phyloP scores from a whole-genome alignment of 2,329 filamentous ascomycete species.

The Cephalotrichum gorgonifer region DNA sequence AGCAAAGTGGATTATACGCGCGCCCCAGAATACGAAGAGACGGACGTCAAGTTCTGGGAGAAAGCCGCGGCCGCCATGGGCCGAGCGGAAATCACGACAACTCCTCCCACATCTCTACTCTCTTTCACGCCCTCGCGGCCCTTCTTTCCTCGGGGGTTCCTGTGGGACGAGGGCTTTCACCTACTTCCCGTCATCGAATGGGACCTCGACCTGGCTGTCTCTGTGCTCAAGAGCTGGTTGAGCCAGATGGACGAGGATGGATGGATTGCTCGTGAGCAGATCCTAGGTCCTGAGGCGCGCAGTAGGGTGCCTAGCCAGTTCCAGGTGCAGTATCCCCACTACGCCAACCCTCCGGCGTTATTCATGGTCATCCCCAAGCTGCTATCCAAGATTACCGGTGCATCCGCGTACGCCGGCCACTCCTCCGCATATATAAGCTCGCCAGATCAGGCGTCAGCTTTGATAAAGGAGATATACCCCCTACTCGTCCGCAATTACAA shows the following conservation, averaged over 20 bases:
- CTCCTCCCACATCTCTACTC: slow-evolving; percentile 81
- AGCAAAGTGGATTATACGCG: slow-evolving; percentile 84
- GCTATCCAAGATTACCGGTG: slow-evolving; percentile 64
- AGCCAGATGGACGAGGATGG: slow-evolving; percentile 95
- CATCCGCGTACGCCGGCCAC: slow-evolving; percentile 58
- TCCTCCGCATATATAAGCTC: slow-evolving; percentile 38
- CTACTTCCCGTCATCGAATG: slow-evolving; percentile 84
- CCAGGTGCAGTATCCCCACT: slow-evolving; percentile 91
- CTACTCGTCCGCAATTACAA: slow-evolving; percentile 80
- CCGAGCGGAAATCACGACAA: slow-evolving; percentile 55
- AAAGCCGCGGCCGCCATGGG: slow-evolving; percentile 75
- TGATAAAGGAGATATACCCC: slow-evolving; percentile 55
- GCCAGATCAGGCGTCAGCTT: background rate
- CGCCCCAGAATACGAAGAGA: slow-evolving; percentile 88
- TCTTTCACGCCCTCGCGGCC: slow-evolving; percentile 85
- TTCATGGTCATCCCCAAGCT: slow-evolving; percentile 83
- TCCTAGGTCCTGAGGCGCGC: slow-evolving; percentile 80
- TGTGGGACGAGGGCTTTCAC: slow-evolving; percentile 98
- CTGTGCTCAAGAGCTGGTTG: slow-evolving; percentile 93
- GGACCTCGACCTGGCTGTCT: slow-evolving; percentile 78
- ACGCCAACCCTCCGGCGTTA: slow-evolving; percentile 91
- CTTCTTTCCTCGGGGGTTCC: slow-evolving; percentile 92
- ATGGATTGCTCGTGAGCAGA: slow-evolving; percentile 96
- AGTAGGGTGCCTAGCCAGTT: slow-evolving; percentile 93
- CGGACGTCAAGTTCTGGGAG: slow-evolving; percentile 91